Base-by-base conservation (phyloP, 768 basidiomycete species). In the Gloeophyllum trabeum region DNA sequence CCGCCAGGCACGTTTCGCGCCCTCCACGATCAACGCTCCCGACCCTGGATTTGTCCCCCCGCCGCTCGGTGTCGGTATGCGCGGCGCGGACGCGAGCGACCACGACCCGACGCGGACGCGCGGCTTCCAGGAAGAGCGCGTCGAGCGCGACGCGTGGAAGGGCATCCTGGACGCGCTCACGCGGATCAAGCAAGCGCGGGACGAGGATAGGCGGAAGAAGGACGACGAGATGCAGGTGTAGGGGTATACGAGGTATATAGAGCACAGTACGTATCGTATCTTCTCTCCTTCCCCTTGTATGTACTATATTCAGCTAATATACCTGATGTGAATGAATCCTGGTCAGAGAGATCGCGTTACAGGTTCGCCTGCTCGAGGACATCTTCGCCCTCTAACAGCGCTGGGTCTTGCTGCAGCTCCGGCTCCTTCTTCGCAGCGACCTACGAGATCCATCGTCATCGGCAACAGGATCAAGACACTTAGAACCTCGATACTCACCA, bases 11-110 rank as follows among this genome's bases (percentile, higher is more conserved):
- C 78, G 85, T 49, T 85, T 89, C 54, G 81, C 86, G 32, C 85
- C 86, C 6, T 83, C 84, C n/a, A 79, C 84, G n/a, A 86, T 90
- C 52, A 81, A 80, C 39, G 85, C 86, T 1, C 84, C 84, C 24
- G 72, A 77, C 4, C 71, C 69, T 0, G 76, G 74, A 21, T 84
- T 86, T 54, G 64, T 87, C 6, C 86, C 85, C 4, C 79, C 85
- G 3, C 79, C 83, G 5, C 74, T 86, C 13, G 86, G 86, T 4
- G 83, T 87, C 10, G 81, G 82, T 3, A 68, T 84, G 41, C 16
- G 20, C 59, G 51, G 44, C 43, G 48, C 2, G 47, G 49, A 20
- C 19, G 13, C 5, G 6, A 14, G 14, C 4, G 30, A 7, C 35
- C 26, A 25, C 24, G n/a, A n/a, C n/a, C n/a, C n/a, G n/a, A 23